Percentiles rank a stretch among this genome's conserved stretches.
phyloP scores from a whole-genome alignment of 2,329 filamentous ascomycete species.

The Ambrosiella xylebori region DNA sequence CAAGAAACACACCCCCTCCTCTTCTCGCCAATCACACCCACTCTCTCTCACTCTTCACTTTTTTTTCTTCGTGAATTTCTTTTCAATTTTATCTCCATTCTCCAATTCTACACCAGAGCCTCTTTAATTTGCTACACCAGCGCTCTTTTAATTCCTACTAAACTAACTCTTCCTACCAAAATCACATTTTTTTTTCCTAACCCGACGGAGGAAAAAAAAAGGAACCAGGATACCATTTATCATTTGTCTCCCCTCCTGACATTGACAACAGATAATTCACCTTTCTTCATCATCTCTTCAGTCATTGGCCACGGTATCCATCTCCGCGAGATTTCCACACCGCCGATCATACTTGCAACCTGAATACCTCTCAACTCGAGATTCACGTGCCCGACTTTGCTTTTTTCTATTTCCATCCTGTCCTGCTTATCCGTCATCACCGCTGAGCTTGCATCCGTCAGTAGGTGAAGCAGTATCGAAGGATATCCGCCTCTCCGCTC shows the following conservation, averaged over 20 bases:
- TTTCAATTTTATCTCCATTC: constrained; percentile 3
- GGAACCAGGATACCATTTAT: constrained; percentile 6
- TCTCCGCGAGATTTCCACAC: constrained; percentile 4
- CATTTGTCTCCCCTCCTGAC: constrained; percentile 2
- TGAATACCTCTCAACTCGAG: background rate
- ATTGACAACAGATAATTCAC: constrained; percentile 3
- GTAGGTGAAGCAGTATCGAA: constrained; percentile 3
- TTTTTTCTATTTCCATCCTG: background rate
- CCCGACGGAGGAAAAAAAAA: background rate
- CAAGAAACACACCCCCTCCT: constrained; percentile 7
- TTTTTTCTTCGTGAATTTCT: constrained; percentile 14
- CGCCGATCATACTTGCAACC: constrained; percentile 1
- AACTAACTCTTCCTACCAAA: background rate
- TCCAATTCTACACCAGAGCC: background rate
- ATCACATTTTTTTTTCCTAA: background rate
- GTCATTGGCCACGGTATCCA: constrained; percentile 1
- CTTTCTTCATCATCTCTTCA: background rate
- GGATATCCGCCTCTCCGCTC: background rate
- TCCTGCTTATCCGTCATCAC: constrained; percentile 2
- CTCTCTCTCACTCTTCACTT: constrained; percentile 2
- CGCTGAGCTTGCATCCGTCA: constrained; percentile 5
- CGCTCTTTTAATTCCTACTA: constrained; percentile 5
- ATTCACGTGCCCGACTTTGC: background rate
- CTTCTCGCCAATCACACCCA: constrained; percentile 13
- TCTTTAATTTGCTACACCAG: constrained; percentile 2